Evolutionary conservation across 2,329 filamentous ascomycete genomes (phyloP).

Genomic region (Fusarium succisae): DNA sequence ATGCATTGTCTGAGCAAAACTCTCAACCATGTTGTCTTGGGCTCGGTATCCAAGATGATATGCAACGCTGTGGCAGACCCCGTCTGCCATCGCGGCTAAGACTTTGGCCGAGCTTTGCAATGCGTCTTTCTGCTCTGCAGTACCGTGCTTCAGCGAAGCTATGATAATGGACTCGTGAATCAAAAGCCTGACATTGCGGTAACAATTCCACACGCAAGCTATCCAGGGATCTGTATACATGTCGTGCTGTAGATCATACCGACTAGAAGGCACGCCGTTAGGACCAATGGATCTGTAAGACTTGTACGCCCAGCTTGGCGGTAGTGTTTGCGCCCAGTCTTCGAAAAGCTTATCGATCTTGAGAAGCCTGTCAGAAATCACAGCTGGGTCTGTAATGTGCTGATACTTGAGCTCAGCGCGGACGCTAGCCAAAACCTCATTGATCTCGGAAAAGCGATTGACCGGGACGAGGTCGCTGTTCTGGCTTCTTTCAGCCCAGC

Average conservation of each 20-base stretch:
- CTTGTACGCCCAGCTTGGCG: constrained; percentile 13
- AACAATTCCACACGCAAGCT: constrained; percentile 35
- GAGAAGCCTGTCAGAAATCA: constrained; percentile 13
- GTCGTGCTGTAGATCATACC: constrained; percentile 20
- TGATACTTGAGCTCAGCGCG: constrained; percentile 22
- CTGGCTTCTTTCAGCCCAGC: constrained; percentile 20
- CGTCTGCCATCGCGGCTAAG: constrained; percentile 18
- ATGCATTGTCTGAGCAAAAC: background rate
- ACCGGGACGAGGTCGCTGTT: background rate
- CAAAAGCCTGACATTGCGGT: constrained; percentile 25
- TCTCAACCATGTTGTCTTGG: background rate
- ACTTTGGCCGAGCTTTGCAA: constrained; percentile 16
- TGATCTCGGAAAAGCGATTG: constrained; percentile 28
- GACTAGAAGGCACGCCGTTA: background rate
- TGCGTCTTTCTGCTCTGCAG: background rate
- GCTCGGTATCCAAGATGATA: constrained; percentile 28
- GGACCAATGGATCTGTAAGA: constrained; percentile 19
- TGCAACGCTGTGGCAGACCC: constrained; percentile 28
- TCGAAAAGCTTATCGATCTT: constrained; percentile 16
- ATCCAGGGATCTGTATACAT: constrained; percentile 31
- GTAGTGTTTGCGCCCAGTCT: constrained; percentile 4
- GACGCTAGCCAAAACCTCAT: constrained; percentile 7
- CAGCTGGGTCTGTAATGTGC: constrained; percentile 11
- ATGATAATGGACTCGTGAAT: constrained; percentile 34
- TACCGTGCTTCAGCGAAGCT: constrained; percentile 22